Conservation (phyloP, 2,329 filamentous ascomycete species). For the Curvularia sp. region DNA sequence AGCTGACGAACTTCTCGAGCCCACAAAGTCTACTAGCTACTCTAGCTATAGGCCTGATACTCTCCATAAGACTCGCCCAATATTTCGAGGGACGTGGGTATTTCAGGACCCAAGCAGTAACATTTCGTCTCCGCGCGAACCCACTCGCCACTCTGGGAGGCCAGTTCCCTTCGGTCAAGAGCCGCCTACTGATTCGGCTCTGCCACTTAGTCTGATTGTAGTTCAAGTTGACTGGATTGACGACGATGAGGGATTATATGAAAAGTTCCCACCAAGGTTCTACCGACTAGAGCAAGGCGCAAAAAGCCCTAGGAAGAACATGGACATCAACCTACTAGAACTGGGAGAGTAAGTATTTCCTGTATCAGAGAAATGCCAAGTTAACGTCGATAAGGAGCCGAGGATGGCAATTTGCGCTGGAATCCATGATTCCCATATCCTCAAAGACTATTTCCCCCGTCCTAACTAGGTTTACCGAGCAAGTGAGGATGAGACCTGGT, state of each 20-base stretch:
- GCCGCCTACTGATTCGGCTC: background rate
- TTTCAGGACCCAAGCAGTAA: conserved; percentile 36
- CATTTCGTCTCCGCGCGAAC: conserved; percentile 4
- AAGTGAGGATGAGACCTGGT: conserved; percentile 26
- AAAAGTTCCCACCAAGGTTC: conserved; percentile 36
- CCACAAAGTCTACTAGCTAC: conserved; percentile 27
- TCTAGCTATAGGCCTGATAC: conserved; percentile 29
- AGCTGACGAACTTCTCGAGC: conserved; percentile 33
- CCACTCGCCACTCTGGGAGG: conserved; percentile 21
- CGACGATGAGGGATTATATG: conserved; percentile 41
- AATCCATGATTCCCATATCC: conserved; percentile 33
- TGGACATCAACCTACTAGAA: conserved; percentile 47
- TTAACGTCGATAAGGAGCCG: conserved; percentile 29
- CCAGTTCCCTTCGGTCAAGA: conserved; percentile 10
- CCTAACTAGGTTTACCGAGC: conserved; percentile 33
- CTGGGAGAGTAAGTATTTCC: conserved; percentile 35
- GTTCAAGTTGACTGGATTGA: conserved; percentile 45
- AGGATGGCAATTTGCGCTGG: conserved; percentile 43
- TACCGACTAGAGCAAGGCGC: conserved; percentile 32
- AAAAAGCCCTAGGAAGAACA: conserved; percentile 25
- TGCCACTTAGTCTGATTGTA: conserved; percentile 22
- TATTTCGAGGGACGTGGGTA: conserved; percentile 40
- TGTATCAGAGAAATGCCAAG: background rate
- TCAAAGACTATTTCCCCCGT: conserved; percentile 31
- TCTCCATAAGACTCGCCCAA: conserved; percentile 31